These are phyloP conservation scores for Chlamydomonas asymmetrica DNA, from an alignment of 139 green algal species.

Conservation along the genomic window DNA sequence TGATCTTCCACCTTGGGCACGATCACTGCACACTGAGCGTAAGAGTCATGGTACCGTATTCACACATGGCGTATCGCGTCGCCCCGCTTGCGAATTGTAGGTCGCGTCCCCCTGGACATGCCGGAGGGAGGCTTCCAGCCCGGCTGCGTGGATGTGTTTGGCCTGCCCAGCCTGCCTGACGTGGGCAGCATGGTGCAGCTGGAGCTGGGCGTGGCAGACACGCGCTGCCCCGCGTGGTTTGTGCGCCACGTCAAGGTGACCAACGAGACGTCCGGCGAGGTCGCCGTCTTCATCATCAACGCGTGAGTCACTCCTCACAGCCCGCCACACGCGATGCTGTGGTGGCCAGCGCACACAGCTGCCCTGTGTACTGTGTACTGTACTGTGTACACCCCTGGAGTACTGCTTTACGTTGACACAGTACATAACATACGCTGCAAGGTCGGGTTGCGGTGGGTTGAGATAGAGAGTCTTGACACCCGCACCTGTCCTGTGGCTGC, in stretches of 20 bases:
- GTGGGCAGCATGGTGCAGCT: slow-evolving; percentile 41
- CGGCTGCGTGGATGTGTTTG: slow-evolving; percentile 33
- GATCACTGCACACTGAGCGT: no score
- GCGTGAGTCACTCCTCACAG: slow-evolving; percentile 23
- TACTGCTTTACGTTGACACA: not conserved
- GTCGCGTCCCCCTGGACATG: slow-evolving; percentile 27
- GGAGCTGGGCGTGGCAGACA: slow-evolving; percentile 34
- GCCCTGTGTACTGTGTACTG: not conserved
- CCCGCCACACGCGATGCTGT: not conserved
- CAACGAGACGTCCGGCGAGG: slow-evolving; percentile 42
- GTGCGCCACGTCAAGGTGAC: slow-evolving; percentile 34
- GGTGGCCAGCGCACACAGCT: not conserved
- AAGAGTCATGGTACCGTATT: no score
- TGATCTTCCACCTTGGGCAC: no score
- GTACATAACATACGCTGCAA: not conserved
- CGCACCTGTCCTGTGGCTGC: no score
- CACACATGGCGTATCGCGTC: no score
- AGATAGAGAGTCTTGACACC: no score
- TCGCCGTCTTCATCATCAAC: slow-evolving; percentile 33
- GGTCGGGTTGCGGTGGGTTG: no score
- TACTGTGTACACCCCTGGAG: not conserved
- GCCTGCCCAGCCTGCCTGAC: slow-evolving; percentile 20
- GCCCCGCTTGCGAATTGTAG: no score
- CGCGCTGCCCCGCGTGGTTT: slow-evolving; percentile 17
- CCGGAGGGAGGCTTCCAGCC: slow-evolving; percentile 40